Conservation (phyloP, 2,329 filamentous ascomycete genomes). For the Fusarium domesticum region DNA sequence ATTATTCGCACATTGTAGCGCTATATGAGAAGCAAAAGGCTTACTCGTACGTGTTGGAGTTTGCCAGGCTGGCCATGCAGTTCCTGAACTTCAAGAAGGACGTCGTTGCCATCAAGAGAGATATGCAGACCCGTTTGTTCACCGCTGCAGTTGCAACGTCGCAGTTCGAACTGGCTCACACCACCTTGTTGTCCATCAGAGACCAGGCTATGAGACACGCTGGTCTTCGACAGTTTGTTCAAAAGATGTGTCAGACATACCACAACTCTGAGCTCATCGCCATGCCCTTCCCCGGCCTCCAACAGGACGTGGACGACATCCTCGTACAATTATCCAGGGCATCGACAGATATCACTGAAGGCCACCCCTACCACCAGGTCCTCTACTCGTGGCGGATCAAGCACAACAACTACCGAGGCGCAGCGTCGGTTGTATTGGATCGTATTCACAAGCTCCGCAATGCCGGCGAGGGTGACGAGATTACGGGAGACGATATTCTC, state of each 20-base stretch:
- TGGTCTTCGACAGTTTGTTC: slow-evolving; percentile 66
- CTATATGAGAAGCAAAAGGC: slow-evolving; percentile 77
- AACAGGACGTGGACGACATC: slow-evolving; percentile 74
- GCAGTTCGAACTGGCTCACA: slow-evolving; percentile 79
- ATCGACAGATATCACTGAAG: slow-evolving; percentile 61
- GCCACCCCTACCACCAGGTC: slow-evolving; percentile 83
- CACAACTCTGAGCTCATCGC: slow-evolving; percentile 66
- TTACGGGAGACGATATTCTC: slow-evolving; percentile 53
- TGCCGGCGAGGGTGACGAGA: slow-evolving; percentile 56
- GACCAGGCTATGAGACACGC: slow-evolving; percentile 69
- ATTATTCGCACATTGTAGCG: slow-evolving; percentile 80
- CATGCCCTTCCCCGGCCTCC: slow-evolving; percentile 75
- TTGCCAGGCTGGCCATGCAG: slow-evolving; percentile 72
- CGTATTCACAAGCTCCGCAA: slow-evolving; percentile 60
- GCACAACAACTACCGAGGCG: slow-evolving; percentile 81
- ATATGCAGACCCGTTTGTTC: slow-evolving; percentile 82
- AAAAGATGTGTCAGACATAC: slow-evolving; percentile 65
- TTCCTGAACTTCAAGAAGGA: slow-evolving; percentile 43
- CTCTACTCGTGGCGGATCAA: slow-evolving; percentile 88
- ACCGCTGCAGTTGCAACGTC: slow-evolving; percentile 74
- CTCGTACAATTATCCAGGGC: slow-evolving; percentile 69
- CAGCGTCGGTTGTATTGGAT: slow-evolving; percentile 60
- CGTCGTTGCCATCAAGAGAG: slow-evolving; percentile 51
- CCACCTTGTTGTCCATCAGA: slow-evolving; percentile 69
- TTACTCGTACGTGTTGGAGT: slow-evolving; percentile 80